phyloP scores from a whole-genome alignment of 2,329 filamentous ascomycete genomes.

The Aspergillus quadrilineatus region DNA sequence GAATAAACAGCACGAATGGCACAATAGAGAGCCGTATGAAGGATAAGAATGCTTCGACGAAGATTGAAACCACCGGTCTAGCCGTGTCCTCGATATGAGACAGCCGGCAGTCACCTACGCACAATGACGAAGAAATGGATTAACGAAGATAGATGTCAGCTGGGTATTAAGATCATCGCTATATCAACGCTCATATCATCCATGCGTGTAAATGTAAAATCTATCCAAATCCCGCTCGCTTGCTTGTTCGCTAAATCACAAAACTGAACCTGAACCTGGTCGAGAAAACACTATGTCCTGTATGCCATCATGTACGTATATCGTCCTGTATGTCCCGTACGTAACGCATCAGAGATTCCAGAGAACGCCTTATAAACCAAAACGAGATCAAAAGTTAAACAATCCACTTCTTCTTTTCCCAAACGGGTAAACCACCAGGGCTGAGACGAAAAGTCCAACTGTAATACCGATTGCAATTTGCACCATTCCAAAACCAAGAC shows the following conservation, averaged over 20 bases:
- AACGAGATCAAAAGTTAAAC: slow-evolving; percentile 44
- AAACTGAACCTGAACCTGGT: neutral
- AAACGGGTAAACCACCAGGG: slow-evolving; percentile 49
- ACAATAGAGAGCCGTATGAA: too few species aligned
- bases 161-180: too few species aligned
- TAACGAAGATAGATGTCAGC: too few species aligned
- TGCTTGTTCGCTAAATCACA: neutral
- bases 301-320: neutral
- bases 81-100: too few species aligned
- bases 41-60: too few species aligned
- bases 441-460: slow-evolving; percentile 49
- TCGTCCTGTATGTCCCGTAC: neutral
- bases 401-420: slow-evolving; percentile 52
- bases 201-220: neutral
- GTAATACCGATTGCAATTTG: slow-evolving; percentile 52
- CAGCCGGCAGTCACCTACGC: too few species aligned
- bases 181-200: neutral
- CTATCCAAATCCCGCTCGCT: neutral
- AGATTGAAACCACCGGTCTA: too few species aligned
- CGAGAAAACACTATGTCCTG: neutral
- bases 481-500: slow-evolving; percentile 50
- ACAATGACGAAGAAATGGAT: too few species aligned
- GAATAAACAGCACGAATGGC: too few species aligned
- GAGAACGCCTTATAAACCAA: neutral
- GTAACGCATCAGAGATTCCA: neutral